A percentile compares a stretch with the other conserved stretches of the same genome.
phyloP scores from a whole-genome alignment of 2,329 filamentous ascomycete species.

The Sporothrix globosa region DNA sequence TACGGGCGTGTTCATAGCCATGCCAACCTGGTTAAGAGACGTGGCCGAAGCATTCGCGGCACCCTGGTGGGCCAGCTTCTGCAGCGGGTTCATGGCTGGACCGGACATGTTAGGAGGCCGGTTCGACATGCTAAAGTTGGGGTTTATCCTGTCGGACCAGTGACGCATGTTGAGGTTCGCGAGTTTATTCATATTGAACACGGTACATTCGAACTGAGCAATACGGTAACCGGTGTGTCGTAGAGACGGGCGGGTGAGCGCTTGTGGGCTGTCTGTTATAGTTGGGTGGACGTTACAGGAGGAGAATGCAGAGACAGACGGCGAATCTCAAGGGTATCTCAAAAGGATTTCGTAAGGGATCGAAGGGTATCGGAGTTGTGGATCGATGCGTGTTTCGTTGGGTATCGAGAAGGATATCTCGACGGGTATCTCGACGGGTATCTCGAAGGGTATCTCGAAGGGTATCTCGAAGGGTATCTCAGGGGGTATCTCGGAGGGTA shows the following conservation, averaged over 20 bases:
- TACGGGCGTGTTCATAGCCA: conserved; percentile 74
- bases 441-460: conserved; percentile 23
- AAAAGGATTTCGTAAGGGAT: not conserved
- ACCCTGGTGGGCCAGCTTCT: conserved; percentile 58
- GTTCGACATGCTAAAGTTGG: conserved; percentile 66
- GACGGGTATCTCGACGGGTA: not conserved
- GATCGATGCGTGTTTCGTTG: not conserved
- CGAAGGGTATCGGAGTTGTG: conserved; percentile 8
- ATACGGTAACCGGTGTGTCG: not conserved
- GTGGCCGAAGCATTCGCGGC: conserved; percentile 42
- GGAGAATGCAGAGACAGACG: not conserved
- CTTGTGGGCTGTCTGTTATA: not conserved
- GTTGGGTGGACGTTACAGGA: not conserved
- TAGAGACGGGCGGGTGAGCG: not conserved
- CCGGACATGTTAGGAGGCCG: conserved; percentile 58
- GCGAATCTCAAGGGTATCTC: not conserved
- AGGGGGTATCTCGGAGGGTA: conserved; percentile 15
- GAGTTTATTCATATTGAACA: conserved; percentile 64
- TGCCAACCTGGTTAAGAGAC: conserved; percentile 57
- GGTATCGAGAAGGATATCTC: not conserved
- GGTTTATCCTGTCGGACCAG: conserved; percentile 71
- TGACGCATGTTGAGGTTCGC: conserved; percentile 66
- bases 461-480: conserved; percentile 17
- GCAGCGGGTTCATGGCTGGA: conserved; percentile 59
- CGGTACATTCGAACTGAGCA: conserved; percentile 44